Base-by-base conservation (phyloP, 108 stramenopile species). In the Nitzschia sp. region DNA sequence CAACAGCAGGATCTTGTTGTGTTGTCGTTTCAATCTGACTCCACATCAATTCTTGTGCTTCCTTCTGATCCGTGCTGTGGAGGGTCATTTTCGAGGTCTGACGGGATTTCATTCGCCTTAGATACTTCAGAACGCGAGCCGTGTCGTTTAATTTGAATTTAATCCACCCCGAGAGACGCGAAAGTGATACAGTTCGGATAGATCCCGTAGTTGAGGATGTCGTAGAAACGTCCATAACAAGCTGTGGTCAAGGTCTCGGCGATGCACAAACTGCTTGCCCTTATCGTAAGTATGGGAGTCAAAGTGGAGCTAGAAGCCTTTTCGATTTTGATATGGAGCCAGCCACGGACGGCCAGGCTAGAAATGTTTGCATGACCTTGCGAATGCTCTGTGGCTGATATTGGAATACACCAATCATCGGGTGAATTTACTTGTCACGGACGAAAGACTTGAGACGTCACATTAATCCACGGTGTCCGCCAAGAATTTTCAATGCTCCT, bases 171-270 rank as follows among this genome's bases (percentile, higher is more conserved):
- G 46, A 18, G 76, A 65, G 4, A 84, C 76, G 24, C 26, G 27
- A 57, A 80, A 78, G 42, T 84, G 79, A 71, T 75, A 80, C 34
- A 84, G 76, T n/a, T 72, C 46, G 3, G 57, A 61, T 11, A 73
- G 62, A 47, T 45, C 67, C n/a, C 83, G 79, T 46, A 46, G 26
- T 4, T 67, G 68, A 1, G 83, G 83, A 13, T 84, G 46, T 36
- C 83, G 60, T 11, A 84, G 19, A 30, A 84, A 24, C 18, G 74
- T 78, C 68, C 71, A 84, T 27, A 80, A 36, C 1, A 69, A 57
- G 25, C 46, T 36, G 2, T 18, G 1, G 54, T 9, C 24, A 26
- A 19, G n/a, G 5, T 19, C 25, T 4, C 32, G 45, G 1, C 46
- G 45, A 15, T 64, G n/a, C 9, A 19, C 63, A 47, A 23, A 21